Conservation (phyloP, 306 rosid species). For the Albizia julibrissin region DNA sequence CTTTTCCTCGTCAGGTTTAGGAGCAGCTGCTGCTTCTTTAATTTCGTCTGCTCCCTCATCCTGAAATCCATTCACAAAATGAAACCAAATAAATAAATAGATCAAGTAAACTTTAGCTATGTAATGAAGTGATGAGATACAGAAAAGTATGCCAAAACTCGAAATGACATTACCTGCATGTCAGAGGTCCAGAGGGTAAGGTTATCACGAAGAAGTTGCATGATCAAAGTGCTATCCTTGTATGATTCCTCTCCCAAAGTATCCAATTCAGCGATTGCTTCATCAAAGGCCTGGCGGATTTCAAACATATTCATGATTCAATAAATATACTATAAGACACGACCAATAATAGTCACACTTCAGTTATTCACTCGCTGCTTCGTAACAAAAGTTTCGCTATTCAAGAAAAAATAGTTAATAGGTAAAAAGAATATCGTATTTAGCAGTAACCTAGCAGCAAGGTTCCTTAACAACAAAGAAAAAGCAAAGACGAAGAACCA, state of each 20-base stretch:
- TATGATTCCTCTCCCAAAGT: constrained; percentile 96
- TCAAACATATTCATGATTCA: neutral
- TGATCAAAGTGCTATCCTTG: constrained; percentile 99
- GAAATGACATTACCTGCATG: constrained; percentile 74
- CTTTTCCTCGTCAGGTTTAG: constrained; percentile 50
- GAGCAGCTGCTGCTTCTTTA: constrained; percentile 67
- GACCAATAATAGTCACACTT: neutral
- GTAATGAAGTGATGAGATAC: neutral
- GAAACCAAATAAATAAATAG: neutral
- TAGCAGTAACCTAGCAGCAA: constrained; percentile 13
- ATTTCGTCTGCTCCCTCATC: constrained; percentile 98
- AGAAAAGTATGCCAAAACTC: neutral
- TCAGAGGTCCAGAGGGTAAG: constrained; percentile 99
- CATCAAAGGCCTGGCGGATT: constrained; percentile 80
- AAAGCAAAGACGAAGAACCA: neutral
- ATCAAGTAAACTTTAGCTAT: neutral
- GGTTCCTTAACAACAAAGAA: constrained; percentile 15
- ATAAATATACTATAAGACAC: neutral
- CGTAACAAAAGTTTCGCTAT: neutral
- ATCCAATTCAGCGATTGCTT: constrained; percentile 98
- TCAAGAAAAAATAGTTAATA: neutral
- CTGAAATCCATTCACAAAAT: constrained; percentile 43
- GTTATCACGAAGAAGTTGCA: constrained; percentile 99
- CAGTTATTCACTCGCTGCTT: constrained; percentile 11
- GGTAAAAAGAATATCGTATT: neutral